phyloP scores from a whole-genome alignment of 2,329 filamentous ascomycete species.

The Lecanosticta acicola region DNA sequence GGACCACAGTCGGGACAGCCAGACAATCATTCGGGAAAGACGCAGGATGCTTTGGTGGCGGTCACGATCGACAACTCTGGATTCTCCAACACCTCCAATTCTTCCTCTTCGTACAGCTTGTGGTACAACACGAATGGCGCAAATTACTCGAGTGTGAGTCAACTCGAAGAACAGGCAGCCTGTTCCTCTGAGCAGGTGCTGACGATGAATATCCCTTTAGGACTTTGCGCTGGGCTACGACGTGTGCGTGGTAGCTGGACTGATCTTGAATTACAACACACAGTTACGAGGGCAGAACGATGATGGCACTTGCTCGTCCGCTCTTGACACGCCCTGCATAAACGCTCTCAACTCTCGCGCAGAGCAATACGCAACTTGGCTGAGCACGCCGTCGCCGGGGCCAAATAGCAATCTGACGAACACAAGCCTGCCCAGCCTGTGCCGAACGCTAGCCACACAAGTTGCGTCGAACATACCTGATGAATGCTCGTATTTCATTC shows the following conservation, averaged over 20 bases:
- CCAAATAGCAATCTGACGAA: constrained; percentile 10
- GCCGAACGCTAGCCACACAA: constrained; percentile 3
- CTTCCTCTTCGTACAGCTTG: constrained; percentile 5
- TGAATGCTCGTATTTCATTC: constrained; percentile 11
- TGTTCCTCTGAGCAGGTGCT: too few species aligned
- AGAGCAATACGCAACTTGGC: constrained; percentile 8
- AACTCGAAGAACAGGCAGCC: not conserved
- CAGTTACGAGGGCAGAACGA: constrained; percentile 9
- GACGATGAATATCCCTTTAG: too few species aligned
- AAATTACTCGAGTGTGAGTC: constrained; percentile 5
- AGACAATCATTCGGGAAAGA: constrained; percentile 7
- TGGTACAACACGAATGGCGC: constrained; percentile 15
- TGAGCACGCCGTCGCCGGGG: constrained; percentile 5
- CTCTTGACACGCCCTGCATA: constrained; percentile 8
- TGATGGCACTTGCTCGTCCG: constrained; percentile 9
- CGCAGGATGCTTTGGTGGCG: constrained; percentile 4
- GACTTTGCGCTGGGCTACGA: constrained; percentile 10
- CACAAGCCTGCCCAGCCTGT: constrained; percentile 7
- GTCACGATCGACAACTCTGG: constrained; percentile 3
- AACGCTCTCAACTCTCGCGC: constrained; percentile 2
- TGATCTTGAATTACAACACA: constrained; percentile 11
- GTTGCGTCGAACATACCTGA: constrained; percentile 6
- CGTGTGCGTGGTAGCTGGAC: constrained; percentile 10
- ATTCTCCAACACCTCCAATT: constrained; percentile 1
- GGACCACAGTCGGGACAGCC: constrained; percentile 7